Percentiles rank a stretch among this genome's conserved stretches.
phyloP scores from a whole-genome alignment of 2,329 filamentous ascomycete genomes.

The Bipolaris oryzae region DNA sequence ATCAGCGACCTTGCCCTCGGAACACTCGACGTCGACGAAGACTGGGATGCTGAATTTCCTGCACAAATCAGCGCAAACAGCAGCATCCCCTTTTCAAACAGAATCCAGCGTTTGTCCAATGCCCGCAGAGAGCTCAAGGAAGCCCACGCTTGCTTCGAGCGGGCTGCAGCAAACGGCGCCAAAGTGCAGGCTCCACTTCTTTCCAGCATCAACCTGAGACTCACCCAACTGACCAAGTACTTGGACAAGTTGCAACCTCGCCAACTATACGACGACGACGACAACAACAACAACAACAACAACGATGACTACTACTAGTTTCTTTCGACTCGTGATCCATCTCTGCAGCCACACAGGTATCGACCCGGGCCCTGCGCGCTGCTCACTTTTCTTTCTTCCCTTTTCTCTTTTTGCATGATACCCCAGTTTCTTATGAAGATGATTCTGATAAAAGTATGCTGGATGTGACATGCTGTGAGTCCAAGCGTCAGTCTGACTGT shows the following conservation, averaged over 20 bases:
- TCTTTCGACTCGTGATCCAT: background rate
- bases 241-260: constrained; percentile 1
- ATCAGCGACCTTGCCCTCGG: constrained; percentile 68
- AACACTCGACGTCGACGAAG: constrained; percentile 19
- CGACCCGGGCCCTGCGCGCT: background rate
- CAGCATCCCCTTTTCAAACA: constrained; percentile 11
- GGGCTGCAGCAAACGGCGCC: constrained; percentile 32
- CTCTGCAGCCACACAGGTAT: background rate
- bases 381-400: background rate
- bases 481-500: background rate
- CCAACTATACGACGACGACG: no score
- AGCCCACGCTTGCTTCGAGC: constrained; percentile 30
- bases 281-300: no score
- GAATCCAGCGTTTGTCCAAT: constrained; percentile 18
- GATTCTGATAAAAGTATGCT: background rate
- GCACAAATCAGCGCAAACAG: background rate
- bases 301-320: background rate
- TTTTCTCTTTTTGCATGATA: constrained; percentile 3
- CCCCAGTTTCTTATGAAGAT: background rate
- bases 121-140: constrained; percentile 31
- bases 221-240: constrained; percentile 7
- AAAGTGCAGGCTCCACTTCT: constrained; percentile 19
- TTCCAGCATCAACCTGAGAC: constrained; percentile 26
- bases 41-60: constrained; percentile 20
- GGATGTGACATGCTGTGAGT: background rate